phyloP scores from a whole-genome alignment of 768 basidiomycete genomes.

The Russula compacta region DNA sequence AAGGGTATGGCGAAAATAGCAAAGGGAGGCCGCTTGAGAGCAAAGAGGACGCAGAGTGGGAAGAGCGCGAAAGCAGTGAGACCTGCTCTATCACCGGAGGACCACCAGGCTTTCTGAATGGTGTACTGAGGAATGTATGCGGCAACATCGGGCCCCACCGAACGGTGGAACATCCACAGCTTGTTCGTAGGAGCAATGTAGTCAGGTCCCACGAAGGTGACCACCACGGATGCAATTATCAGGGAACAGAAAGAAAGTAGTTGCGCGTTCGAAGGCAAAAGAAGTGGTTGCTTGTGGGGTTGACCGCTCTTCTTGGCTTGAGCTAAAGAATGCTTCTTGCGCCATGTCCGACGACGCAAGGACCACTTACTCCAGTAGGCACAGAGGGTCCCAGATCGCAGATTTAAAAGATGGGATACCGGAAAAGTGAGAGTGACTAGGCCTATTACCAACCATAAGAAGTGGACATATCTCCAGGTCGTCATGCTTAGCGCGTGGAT shows the following conservation, averaged over 20 bases:
- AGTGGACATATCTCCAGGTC: slow-evolving; percentile 46
- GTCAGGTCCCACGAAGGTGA: slow-evolving; percentile 56
- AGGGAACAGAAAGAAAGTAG: slow-evolving; percentile 43
- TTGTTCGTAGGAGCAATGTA: slow-evolving; percentile 46
- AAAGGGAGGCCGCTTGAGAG: slow-evolving; percentile 63
- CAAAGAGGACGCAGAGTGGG: slow-evolving; percentile 61
- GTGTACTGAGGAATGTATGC: slow-evolving; percentile 45
- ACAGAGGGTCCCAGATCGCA: slow-evolving; percentile 35
- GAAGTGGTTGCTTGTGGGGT: slow-evolving; percentile 34
- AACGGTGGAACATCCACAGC: slow-evolving; percentile 23
- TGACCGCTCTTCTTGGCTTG: slow-evolving; percentile 27
- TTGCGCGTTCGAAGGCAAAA: slow-evolving; percentile 57
- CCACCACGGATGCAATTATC: slow-evolving; percentile 33
- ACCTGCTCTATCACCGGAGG: slow-evolving; percentile 55
- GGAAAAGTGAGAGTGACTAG: slow-evolving; percentile 34
- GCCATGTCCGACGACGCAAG: slow-evolving; percentile 48
- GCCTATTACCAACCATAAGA: slow-evolving; percentile 49
- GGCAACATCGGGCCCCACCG: slow-evolving; percentile 28
- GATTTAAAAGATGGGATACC: slow-evolving; percentile 35
- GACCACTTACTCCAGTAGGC: slow-evolving; percentile 53
- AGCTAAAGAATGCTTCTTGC: slow-evolving; percentile 37
- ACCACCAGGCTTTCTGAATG: slow-evolving; percentile 64
- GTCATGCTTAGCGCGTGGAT: slow-evolving; percentile 46
- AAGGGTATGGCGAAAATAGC: slow-evolving; percentile 59
- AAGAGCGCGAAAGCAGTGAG: slow-evolving; percentile 64